These are phyloP conservation scores for Lactarius vividus DNA, from an alignment of 768 basidiomycete genomes.

Conservation along the genomic window DNA sequence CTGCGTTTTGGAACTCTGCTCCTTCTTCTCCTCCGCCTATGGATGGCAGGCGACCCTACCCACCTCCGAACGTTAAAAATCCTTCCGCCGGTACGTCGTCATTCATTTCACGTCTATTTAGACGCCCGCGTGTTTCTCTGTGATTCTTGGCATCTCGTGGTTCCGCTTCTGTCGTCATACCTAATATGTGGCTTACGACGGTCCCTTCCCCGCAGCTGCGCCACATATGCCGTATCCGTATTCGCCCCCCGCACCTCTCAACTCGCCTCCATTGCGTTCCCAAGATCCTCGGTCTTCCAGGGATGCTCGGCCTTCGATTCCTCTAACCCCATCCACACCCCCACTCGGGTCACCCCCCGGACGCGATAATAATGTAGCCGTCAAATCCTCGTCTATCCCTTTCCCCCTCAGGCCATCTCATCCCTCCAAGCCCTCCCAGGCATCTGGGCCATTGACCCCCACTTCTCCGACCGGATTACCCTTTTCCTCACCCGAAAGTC, in stretches of 20 bases:
- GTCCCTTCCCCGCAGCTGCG: slow-evolving; percentile 5
- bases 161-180: slow-evolving; percentile 6
- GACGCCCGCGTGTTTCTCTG: slow-evolving; percentile 7
- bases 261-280: slow-evolving; percentile 3
- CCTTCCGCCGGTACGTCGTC: slow-evolving; percentile 19
- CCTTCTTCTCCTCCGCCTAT: slow-evolving; percentile 29
- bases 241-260: background rate
- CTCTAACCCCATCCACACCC: slow-evolving; percentile 21
- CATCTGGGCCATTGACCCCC: slow-evolving; percentile 31
- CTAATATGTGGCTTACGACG: slow-evolving; percentile 6
- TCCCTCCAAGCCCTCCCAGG: slow-evolving; percentile 26
- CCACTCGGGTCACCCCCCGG: background rate
- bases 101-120: slow-evolving; percentile 15
- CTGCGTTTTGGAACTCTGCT: slow-evolving; percentile 1
- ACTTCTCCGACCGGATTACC: slow-evolving; percentile 26
- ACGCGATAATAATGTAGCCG: slow-evolving; percentile 3
- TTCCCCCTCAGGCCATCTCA: slow-evolving; percentile 30
- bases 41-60: slow-evolving; percentile 35
- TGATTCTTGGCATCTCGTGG: slow-evolving; percentile 3
- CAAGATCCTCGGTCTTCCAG: slow-evolving; percentile 1
- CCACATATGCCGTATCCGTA: slow-evolving; percentile 21
- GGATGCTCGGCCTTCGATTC: slow-evolving; percentile 26
- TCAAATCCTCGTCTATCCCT: slow-evolving; percentile 25
- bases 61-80: slow-evolving; percentile 34
- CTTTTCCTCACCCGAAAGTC: slow-evolving; percentile 59